Conservation (phyloP, 805 yeast genomes). For the Candida ortonii region DNA sequence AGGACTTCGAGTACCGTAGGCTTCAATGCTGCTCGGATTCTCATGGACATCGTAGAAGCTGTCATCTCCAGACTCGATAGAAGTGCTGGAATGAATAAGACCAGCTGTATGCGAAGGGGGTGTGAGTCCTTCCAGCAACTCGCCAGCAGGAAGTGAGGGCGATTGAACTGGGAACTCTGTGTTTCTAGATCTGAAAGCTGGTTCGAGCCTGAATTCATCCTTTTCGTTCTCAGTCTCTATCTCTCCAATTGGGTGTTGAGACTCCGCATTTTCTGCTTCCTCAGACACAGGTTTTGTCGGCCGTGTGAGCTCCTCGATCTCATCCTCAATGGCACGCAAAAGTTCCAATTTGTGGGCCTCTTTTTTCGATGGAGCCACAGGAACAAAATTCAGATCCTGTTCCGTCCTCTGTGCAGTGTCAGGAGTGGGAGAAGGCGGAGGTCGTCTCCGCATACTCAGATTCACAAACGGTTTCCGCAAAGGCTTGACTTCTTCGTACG, state of each 20-base stretch:
- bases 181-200: too few species aligned
- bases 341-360: not conserved
- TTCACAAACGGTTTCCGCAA: conserved; percentile 16
- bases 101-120: conserved; percentile 3
- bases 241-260: too few species aligned
- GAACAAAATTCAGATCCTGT: not conserved
- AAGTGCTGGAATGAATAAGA: not conserved
- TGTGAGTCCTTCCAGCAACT: too few species aligned
- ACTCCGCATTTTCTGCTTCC: conserved; percentile 1
- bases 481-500: conserved; percentile 11
- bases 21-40: conserved; percentile 10
- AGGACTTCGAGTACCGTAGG: not conserved
- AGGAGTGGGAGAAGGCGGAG: conserved; percentile 12
- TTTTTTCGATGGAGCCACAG: not conserved
- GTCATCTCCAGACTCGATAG: conserved; percentile 6
- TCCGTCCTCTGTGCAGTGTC: conserved; percentile 1
- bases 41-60: conserved; percentile 17
- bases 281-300: conserved; percentile 1
- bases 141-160: too few species aligned
- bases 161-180: too few species aligned
- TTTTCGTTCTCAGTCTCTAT: conserved; percentile 3
- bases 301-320: conserved; percentile 9
- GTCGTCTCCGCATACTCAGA: conserved; percentile 17
- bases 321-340: conserved; percentile 7
- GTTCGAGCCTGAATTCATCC: too few species aligned